phyloP scores from a whole-genome alignment of 345 rosid species.

The Populus ilicifolia region DNA sequence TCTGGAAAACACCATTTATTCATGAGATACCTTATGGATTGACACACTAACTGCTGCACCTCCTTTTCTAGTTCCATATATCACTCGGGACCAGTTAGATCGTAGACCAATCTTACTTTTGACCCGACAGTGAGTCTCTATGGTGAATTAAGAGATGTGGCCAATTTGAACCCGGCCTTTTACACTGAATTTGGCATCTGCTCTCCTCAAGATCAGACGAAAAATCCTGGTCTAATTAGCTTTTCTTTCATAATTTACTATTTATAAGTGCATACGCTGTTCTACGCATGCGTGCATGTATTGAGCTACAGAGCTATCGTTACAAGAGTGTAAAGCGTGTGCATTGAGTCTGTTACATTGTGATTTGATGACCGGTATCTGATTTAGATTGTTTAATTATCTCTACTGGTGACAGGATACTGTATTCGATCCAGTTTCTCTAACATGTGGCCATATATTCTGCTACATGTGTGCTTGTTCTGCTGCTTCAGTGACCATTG shows the following conservation, averaged over 20 bases:
- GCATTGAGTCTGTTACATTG: background rate
- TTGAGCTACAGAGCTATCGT: no score
- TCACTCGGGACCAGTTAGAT: background rate
- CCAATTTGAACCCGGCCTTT: background rate
- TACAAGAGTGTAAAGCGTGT: background rate
- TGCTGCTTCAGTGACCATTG: slow-evolving; percentile 78
- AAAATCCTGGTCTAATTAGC: background rate
- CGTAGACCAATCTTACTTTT: background rate
- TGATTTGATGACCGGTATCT: background rate
- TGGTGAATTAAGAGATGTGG: background rate
- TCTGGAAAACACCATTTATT: background rate
- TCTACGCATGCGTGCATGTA: no score
- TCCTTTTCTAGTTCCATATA: background rate
- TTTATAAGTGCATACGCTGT: no score
- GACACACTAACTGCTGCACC: background rate
- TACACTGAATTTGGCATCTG: background rate
- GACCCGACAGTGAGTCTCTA: background rate
- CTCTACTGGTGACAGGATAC: slow-evolving; percentile 56
- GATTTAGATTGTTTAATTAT: background rate
- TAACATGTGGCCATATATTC: slow-evolving; percentile 88
- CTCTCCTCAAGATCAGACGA: background rate
- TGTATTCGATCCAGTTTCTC: slow-evolving; percentile 83
- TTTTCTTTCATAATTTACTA: no score
- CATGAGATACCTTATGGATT: background rate
- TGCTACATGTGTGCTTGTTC: slow-evolving; percentile 94